Evolutionary conservation across 345 rosid genomes (phyloP).

Genomic region (Salix dunnii): DNA sequence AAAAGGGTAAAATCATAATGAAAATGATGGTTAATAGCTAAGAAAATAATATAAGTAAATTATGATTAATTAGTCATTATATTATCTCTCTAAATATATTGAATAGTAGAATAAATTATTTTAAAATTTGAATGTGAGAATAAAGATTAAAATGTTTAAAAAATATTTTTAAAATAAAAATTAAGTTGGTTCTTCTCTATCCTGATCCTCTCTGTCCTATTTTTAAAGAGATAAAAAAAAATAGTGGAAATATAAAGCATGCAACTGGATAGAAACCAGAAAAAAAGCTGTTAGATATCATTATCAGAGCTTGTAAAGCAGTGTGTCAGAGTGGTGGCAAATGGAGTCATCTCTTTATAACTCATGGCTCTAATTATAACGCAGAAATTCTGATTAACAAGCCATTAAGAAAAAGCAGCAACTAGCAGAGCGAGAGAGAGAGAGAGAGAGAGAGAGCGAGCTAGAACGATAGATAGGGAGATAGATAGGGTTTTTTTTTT

Average conservation of each 20-base stretch:
- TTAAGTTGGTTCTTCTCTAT: no score
- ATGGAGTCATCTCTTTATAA: constrained; percentile 25
- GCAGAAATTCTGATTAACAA: constrained; percentile 7
- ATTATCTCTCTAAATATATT: no score
- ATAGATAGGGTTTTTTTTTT: not conserved
- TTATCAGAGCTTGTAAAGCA: constrained; percentile 36
- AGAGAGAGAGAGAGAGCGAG: not conserved
- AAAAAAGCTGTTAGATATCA: constrained; percentile 38
- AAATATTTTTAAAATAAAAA: no score
- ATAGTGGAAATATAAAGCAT: constrained; percentile 39
- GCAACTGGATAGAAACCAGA: constrained; percentile 5
- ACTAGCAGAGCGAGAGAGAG: not conserved
- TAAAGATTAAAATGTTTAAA: no score
- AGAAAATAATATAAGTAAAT: no score
- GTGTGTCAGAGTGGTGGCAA: constrained; percentile 23
- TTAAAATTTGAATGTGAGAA: no score
- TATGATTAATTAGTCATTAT: no score
- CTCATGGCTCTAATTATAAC: constrained; percentile 38
- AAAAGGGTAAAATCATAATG: no score
- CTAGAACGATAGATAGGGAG: not conserved
- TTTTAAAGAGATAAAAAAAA: not conserved
- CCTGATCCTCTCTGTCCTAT: no score
- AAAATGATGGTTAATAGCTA: no score
- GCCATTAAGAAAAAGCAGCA: not conserved
- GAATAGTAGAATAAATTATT: no score